Conservation (phyloP, 108 stramenopile species). For the Pseudonitzschia delicatissima region DNA sequence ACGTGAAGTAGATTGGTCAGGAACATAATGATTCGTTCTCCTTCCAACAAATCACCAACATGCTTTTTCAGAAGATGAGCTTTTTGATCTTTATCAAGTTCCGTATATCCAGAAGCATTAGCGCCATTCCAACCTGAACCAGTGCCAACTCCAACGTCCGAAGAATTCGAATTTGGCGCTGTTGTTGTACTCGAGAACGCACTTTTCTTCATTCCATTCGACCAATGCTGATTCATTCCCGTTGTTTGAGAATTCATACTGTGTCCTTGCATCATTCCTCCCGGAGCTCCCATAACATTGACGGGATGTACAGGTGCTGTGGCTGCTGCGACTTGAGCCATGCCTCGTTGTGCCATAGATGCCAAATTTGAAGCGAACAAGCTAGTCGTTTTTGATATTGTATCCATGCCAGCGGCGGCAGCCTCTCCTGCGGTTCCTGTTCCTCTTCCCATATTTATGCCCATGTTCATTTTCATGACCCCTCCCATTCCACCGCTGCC, state of each 20-base stretch:
- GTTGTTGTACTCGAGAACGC: conserved; percentile 6
- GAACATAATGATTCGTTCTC: conserved; percentile 83
- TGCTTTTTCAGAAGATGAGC: conserved; percentile 30
- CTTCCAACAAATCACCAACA: conserved; percentile 56
- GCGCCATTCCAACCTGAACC: background rate
- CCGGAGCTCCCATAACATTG: background rate
- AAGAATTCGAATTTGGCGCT: conserved; percentile 8
- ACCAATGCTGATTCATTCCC: conserved; percentile 6
- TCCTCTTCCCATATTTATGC: conserved; percentile 2
- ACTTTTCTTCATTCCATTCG: conserved; percentile 7
- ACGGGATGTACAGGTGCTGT: conserved; percentile 32
- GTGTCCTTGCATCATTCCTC: background rate
- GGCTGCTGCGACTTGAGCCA: conserved; percentile 43
- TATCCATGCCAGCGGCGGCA: conserved; percentile 18
- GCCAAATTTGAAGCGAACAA: conserved; percentile 48
- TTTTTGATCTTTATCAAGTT: conserved; percentile 48
- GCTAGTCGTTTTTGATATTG: conserved; percentile 23
- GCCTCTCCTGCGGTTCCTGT: conserved; percentile 18
- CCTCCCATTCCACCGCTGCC: background rate
- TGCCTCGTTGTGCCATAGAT: conserved; percentile 52
- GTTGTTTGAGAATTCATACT: conserved; percentile 6
- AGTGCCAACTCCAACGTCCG: background rate
- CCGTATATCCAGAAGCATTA: background rate
- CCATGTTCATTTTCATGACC: background rate
- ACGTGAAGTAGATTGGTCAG: conserved; percentile 67